A percentile compares a stretch with the other conserved stretches of the same genome.
These are phyloP conservation scores for Capsicum baccatum DNA, from an alignment of 257 asterid species.

Conservation along the genomic window DNA sequence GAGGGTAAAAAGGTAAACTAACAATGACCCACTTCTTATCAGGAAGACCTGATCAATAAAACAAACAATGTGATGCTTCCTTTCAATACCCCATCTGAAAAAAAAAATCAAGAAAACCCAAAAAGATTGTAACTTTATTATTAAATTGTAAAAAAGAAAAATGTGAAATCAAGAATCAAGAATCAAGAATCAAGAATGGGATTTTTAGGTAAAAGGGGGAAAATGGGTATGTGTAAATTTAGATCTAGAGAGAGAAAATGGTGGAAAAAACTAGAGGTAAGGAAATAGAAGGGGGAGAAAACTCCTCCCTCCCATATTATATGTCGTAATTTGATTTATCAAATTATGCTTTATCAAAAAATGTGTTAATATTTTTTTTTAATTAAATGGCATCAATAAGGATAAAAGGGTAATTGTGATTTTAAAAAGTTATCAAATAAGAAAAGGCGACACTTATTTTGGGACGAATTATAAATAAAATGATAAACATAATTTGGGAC, in stretches of 20 bases:
- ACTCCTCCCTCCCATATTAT: too few relatives aligned
- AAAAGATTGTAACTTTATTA: neutral
- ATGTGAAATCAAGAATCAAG: neutral
- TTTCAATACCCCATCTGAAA: slow-evolving; percentile 22
- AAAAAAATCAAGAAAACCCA: neutral
- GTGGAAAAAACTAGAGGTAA: slow-evolving; percentile 1
- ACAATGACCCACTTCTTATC: slow-evolving; percentile 13
- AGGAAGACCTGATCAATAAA: slow-evolving; percentile 34
- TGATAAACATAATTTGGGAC: too few relatives aligned
- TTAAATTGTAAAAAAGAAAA: neutral
- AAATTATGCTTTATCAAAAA: too few relatives aligned
- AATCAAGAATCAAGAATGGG: too few relatives aligned
- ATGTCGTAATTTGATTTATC: too few relatives aligned
- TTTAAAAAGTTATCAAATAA: too few relatives aligned
- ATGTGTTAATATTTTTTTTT: too few relatives aligned
- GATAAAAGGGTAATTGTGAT: too few relatives aligned
- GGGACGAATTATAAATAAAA: too few relatives aligned
- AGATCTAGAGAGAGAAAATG: slow-evolving; percentile 12
- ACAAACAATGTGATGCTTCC: neutral
- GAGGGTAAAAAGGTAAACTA: neutral
- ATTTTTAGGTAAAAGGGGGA: neutral
- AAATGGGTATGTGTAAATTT: neutral
- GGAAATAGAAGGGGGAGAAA: slow-evolving; percentile 7
- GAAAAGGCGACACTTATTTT: too few relatives aligned
- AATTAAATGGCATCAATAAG: too few relatives aligned